These are phyloP conservation scores for Xanthoconium stramineum DNA, from an alignment of 768 basidiomycete genomes.

Conservation along the genomic window DNA sequence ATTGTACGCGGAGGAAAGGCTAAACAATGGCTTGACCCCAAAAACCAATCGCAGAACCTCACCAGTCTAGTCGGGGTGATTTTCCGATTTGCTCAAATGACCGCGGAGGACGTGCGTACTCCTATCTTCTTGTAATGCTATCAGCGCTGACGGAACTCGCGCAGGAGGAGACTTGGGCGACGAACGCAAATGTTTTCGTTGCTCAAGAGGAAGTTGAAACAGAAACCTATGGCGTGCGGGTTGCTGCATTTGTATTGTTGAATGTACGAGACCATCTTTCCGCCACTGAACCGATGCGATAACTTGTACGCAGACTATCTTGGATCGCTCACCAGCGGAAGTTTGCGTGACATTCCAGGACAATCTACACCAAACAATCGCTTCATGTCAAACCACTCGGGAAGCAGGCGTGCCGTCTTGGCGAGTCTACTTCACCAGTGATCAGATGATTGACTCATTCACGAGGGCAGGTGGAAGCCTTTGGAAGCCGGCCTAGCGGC, in stretches of 20 bases:
- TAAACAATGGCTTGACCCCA: slow-evolving; percentile 57
- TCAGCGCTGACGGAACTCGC: not conserved
- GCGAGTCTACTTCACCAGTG: slow-evolving; percentile 35
- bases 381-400: slow-evolving; percentile 52
- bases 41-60: slow-evolving; percentile 37
- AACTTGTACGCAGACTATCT: slow-evolving; percentile 43
- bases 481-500: slow-evolving; percentile 83
- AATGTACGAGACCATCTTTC: slow-evolving; percentile 43
- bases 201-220: slow-evolving; percentile 94
- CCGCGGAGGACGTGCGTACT: slow-evolving; percentile 74
- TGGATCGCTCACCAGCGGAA: slow-evolving; percentile 51
- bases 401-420: slow-evolving; percentile 60
- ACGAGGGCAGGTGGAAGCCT: slow-evolving; percentile 75
- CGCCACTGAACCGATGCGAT: slow-evolving; percentile 1
- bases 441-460: slow-evolving; percentile 2
- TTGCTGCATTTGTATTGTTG: slow-evolving; percentile 82
- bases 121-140: not conserved
- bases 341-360: slow-evolving; percentile 53
- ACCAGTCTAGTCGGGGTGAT: slow-evolving; percentile 49
- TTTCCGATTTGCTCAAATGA: slow-evolving; percentile 81
- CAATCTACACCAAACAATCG: slow-evolving; percentile 52
- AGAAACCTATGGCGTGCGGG: slow-evolving; percentile 74
- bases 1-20: slow-evolving; percentile 63
- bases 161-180: slow-evolving; percentile 89
- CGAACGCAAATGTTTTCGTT: slow-evolving; percentile 88